Evolutionary conservation across 1,284 basidiomycete genomes (phyloP), one percentile per base, ranked within the genome.

Genomic region (Trametes sp.): DNA sequence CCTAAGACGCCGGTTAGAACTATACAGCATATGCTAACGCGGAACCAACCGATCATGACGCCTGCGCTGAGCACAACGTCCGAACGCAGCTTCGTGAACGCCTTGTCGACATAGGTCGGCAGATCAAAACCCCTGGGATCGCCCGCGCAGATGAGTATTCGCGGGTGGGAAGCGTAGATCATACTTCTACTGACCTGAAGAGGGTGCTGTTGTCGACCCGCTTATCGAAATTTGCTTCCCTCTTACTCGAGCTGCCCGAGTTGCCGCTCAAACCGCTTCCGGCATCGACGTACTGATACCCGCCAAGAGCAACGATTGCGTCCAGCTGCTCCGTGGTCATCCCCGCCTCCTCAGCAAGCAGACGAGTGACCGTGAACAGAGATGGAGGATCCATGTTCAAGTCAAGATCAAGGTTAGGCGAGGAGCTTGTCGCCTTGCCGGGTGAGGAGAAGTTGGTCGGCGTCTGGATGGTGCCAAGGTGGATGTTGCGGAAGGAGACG

Each of bases 351-450:
- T 88, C 79, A 10, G 88, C 89, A 6, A 93, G 80, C 2, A 82
- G 80, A 28, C 90, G 84, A 31, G 90, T 87, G 19, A 93, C 79
- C 0, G 88, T 89, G 73, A 94, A 93, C 44, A 94, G 78, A 33
- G 84, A 78, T n/a, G 84, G 75, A 24, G 90, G 91, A 67, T 91
- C 87, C 64, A 90, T 83, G 73, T 93, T 93, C 81, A 93, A 82
- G 69, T 85, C 77, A 49, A 94, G 76, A 57, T 86, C 76, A 60
- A 93, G 75, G 8, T 73, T 72, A 3, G 91, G 90, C 13, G 89
- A 91, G 35, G 79, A 76, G 1, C 85, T 88, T 4, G 81, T 84
- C 6, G 80, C 74, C 60, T 87, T 86, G 16, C 88, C 87, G 7
- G 79, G 70, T 0, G 84, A 80, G 13, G 73, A 72, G 69, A 92